Conservation (phyloP, 768 basidiomycete species). For the Pisolithus marmoratus region DNA sequence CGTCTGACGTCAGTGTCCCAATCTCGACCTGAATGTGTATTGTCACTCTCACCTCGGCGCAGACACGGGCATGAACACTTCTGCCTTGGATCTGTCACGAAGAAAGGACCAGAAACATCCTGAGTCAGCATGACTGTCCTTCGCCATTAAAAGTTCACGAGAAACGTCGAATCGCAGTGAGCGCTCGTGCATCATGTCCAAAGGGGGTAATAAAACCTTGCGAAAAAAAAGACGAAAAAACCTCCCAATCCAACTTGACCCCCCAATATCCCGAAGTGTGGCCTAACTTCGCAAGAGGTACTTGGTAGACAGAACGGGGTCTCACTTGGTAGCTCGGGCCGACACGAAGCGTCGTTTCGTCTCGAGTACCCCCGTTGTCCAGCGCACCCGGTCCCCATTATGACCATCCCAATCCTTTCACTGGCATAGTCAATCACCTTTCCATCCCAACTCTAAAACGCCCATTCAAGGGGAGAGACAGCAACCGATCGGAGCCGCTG, state of each 20-base stretch:
- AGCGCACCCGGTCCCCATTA: background rate
- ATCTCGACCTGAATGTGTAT: slow-evolving; percentile 13
- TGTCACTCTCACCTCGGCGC: slow-evolving; percentile 68
- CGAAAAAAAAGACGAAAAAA: too few relatives aligned
- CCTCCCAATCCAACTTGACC: too few relatives aligned
- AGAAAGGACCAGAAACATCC: background rate
- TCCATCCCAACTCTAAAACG: background rate
- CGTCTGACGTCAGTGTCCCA: slow-evolving; percentile 23
- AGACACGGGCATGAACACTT: slow-evolving; percentile 82
- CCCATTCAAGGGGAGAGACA: background rate
- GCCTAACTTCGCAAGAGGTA: background rate
- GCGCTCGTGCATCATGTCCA: too few relatives aligned
- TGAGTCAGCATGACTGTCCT: background rate
- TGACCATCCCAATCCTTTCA: background rate
- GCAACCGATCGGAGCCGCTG: background rate
- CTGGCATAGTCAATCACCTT: background rate
- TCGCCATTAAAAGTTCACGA: too few relatives aligned
- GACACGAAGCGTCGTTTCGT: background rate
- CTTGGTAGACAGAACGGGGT: background rate
- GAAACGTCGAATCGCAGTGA: too few relatives aligned
- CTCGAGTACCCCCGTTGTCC: slow-evolving; percentile 4
- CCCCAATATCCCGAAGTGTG: too few relatives aligned
- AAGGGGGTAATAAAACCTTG: too few relatives aligned
- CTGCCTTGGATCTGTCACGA: slow-evolving; percentile 55
- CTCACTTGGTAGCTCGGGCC: background rate